These are phyloP conservation scores for Cercospora zeae-maydis DNA, from an alignment of 2,329 filamentous ascomycete genomes.

Conservation along the genomic window DNA sequence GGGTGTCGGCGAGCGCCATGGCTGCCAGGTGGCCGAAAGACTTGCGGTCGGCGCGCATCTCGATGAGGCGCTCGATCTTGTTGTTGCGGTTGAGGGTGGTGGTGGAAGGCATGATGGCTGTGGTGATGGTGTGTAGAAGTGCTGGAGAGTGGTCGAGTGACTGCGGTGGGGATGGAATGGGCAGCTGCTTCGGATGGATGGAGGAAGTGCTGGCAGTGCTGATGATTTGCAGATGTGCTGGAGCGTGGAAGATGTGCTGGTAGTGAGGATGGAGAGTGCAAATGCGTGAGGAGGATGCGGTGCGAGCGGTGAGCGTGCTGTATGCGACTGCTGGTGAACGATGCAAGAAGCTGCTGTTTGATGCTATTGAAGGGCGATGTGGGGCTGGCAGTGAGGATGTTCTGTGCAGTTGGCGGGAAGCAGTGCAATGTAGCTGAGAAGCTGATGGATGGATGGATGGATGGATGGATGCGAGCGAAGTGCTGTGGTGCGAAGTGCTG, in stretches of 20 bases:
- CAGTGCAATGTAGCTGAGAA: neutral
- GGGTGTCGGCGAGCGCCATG: neutral
- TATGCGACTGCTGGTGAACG: too few species aligned
- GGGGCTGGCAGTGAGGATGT: neutral
- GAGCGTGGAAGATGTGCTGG: neutral
- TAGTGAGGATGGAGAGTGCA: neutral
- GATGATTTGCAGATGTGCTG: neutral
- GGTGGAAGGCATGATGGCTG: neutral
- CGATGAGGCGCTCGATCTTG: neutral
- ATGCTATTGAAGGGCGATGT: neutral
- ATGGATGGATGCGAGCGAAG: neutral
- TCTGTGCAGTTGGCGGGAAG: neutral
- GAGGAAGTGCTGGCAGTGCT: neutral
- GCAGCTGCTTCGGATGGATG: neutral
- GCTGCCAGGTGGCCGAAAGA: neutral
- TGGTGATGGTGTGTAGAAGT: neutral
- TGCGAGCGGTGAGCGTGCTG: neutral
- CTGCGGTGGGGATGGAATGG: neutral
- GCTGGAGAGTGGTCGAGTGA: neutral
- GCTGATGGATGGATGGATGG: neutral
- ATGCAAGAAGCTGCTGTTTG: too few species aligned
- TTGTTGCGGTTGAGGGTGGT: neutral
- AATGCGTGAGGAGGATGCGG: neutral
- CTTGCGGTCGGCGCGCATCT: neutral
- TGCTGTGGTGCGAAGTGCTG: neutral